Conservation (phyloP, 495 filamentous ascomycete species). For the Neurospora sp. region DNA sequence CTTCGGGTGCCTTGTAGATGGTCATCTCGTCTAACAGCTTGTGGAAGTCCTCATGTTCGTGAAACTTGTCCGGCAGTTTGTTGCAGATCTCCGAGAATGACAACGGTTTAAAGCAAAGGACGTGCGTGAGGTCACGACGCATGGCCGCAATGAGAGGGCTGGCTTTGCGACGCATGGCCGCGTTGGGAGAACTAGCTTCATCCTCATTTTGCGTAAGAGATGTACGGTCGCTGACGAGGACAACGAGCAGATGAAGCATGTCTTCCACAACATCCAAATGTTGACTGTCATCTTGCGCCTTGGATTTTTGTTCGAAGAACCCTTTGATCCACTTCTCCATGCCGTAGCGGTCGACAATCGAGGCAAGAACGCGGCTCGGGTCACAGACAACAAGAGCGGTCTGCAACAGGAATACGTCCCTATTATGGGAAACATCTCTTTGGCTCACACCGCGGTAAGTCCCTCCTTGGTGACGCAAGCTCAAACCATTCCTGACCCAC, state of each 20-base stretch:
- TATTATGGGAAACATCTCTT: conserved; percentile 83
- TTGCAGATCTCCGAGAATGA: conserved; percentile 81
- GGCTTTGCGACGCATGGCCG: conserved; percentile 56
- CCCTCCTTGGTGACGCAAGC: conserved; percentile 85
- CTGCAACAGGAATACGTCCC: conserved; percentile 91
- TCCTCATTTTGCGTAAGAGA: conserved; percentile 64
- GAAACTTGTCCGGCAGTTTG: conserved; percentile 75
- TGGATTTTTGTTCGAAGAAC: conserved; percentile 53
- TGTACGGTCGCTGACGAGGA: conserved; percentile 78
- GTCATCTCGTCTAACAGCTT: conserved; percentile 83
- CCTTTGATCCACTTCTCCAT: conserved; percentile 85
- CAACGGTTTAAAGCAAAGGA: conserved; percentile 89
- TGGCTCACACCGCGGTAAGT: conserved; percentile 82
- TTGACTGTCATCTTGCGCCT: conserved; percentile 70
- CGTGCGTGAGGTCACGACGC: conserved; percentile 81
- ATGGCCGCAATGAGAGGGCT: conserved; percentile 59
- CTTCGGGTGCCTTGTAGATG: conserved; percentile 79
- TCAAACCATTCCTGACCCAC: conserved; percentile 98
- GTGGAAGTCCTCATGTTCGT: conserved; percentile 68
- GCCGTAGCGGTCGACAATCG: conserved; percentile 83
- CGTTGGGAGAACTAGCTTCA: conserved; percentile 50
- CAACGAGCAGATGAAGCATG: conserved; percentile 86
- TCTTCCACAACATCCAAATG: conserved; percentile 90
- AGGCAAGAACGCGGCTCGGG: conserved; percentile 74
- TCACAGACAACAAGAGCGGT: conserved; percentile 80